A percentile compares a stretch with the other conserved stretches of the same genome.
phyloP scores from a whole-genome alignment of 768 basidiomycete genomes.

The Albatrellus ellisii region DNA sequence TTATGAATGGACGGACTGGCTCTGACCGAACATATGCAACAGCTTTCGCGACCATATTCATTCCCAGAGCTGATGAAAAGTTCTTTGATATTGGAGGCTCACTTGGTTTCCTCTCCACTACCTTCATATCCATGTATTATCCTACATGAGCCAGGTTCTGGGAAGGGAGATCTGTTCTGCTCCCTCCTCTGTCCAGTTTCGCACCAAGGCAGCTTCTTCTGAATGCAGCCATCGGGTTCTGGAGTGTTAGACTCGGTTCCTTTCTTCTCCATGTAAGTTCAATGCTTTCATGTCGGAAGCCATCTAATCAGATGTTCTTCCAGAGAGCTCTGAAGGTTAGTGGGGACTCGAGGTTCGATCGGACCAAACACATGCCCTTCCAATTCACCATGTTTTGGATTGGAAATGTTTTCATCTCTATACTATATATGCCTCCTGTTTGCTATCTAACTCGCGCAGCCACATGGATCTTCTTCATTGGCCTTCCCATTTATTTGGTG shows the following conservation, averaged over 20 bases:
- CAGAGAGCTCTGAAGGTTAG: constrained; percentile 38
- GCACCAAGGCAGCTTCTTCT: constrained; percentile 50
- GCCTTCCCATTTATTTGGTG: constrained; percentile 54
- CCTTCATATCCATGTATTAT: constrained; percentile 48
- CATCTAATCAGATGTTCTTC: no score
- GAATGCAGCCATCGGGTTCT: constrained; percentile 41
- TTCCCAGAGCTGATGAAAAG: constrained; percentile 51
- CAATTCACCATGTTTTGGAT: constrained; percentile 51
- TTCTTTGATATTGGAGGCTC: constrained; percentile 59
- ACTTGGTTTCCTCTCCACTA: constrained; percentile 50
- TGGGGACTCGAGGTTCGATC: constrained; percentile 53
- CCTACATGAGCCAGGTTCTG: constrained; percentile 35
- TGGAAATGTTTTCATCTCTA: no score
- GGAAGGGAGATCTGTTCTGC: constrained; percentile 20
- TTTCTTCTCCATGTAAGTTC: constrained; percentile 40
- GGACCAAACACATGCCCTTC: constrained; percentile 33
- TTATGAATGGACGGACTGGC: constrained; percentile 4
- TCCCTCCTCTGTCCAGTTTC: constrained; percentile 33
- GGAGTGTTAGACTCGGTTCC: constrained; percentile 48
- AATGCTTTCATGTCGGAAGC: not conserved
- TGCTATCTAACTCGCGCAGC: constrained; percentile 20
- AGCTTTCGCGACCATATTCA: constrained; percentile 47
- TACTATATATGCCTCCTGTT: constrained; percentile 29
- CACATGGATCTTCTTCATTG: constrained; percentile 55
- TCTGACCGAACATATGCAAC: not conserved